phyloP scores from a whole-genome alignment of 2,329 filamentous ascomycete species.

The Chaetomiaceae sp. region DNA sequence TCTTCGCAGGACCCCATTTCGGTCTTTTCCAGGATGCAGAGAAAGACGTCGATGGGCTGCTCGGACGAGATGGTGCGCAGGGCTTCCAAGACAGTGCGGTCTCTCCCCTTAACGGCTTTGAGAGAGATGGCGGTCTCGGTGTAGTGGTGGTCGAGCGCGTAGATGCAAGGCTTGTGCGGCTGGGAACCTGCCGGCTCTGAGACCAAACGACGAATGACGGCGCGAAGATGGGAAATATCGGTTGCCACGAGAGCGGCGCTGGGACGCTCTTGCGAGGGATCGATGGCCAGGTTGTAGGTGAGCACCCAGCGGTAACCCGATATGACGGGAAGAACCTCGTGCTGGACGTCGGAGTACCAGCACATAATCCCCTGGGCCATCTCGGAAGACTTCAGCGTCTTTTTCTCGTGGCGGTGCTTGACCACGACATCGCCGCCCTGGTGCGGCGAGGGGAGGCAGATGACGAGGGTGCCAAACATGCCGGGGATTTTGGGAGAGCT shows the following conservation, averaged over 20 bases:
- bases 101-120: constrained; percentile 26
- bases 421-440: constrained; percentile 42
- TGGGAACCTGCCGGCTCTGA: too few species aligned
- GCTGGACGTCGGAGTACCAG: constrained; percentile 49
- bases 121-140: constrained; percentile 31
- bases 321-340: constrained; percentile 44
- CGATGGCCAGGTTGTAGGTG: constrained; percentile 45
- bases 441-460: constrained; percentile 45
- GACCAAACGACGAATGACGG: constrained; percentile 29
- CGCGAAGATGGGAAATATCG: neutral
- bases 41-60: constrained; percentile 31
- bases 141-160: constrained; percentile 34
- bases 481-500: constrained; percentile 36
- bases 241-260: constrained; percentile 18
- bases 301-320: constrained; percentile 47
- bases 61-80: constrained; percentile 26
- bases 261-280: constrained; percentile 18
- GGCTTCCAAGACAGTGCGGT: constrained; percentile 26
- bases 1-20: constrained; percentile 20
- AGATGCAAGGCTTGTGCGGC: constrained; percentile 25
- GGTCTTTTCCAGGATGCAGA: constrained; percentile 31
- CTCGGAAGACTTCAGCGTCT: constrained; percentile 31
- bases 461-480: constrained; percentile 47
- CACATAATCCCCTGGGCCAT: constrained; percentile 23
- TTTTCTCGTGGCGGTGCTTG: constrained; percentile 33